Evolutionary conservation across 2,329 filamentous ascomycete genomes (phyloP), one percentile per base, ranked within the genome.

Genomic region (Stagonosporopsis cucurbitacearum): DNA sequence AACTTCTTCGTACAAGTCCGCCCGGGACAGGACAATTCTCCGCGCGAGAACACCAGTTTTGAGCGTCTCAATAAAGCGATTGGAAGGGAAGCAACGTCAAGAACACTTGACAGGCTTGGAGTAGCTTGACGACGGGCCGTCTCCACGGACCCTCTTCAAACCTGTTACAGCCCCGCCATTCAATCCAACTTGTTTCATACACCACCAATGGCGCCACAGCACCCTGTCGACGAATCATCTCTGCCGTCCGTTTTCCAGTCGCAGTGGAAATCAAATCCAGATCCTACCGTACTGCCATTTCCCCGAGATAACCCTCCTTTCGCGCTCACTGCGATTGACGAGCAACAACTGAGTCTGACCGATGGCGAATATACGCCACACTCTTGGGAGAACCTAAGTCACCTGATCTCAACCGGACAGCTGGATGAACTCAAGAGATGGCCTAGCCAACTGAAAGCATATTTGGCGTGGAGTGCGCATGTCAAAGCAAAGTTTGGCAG

Each of bases 391-490:
- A 60, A 73, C 25, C 54, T 76, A n/a, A 59, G 58, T 28, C 33
- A 61, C 8, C 63, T 75, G 7, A 73, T 76, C 48, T 75, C 76
- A 17, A 75, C 77, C 33, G 83, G 85, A 65, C 77, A 80, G 55
- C 82, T 88, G 51, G 80, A 81, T 57, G 73, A 80, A 30, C 76
- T 88, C 11, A 85, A 83, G 67, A 82, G 86, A 61, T 81, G 80
- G 70, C 86, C 86, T 20, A 85, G 82, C 58, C 81, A 85, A 61
- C 76, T 87, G 15, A 78, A 79, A 67, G 80, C 82, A 49, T 88
- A 88, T 66, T 78, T 87, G n/a, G 77, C 78, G 28, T 88, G 85
- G 85, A 82, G 81, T 3, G 73, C 75, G 36, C 73, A 81, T 32
- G 83, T 80, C 36, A 86, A 86, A 63, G 68, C 73, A n/a, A 66